Conservation (phyloP, 768 basidiomycete genomes). For the Lyophyllum atratum region DNA sequence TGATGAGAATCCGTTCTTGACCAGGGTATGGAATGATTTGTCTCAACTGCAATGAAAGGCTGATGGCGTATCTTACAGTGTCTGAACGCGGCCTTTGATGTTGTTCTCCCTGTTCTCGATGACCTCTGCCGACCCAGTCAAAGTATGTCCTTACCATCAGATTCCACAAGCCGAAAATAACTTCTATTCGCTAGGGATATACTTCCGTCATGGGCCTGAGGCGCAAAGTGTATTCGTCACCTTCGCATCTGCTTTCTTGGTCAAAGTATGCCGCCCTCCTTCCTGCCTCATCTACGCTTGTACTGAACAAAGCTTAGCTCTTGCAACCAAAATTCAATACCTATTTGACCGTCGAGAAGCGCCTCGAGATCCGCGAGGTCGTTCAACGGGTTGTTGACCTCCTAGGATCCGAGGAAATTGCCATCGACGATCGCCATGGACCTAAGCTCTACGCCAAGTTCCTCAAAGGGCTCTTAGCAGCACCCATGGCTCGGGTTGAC, state of each 20-base stretch:
- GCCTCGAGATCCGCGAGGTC: constrained; percentile 58
- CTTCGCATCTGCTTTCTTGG: constrained; percentile 80
- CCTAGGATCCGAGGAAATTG: constrained; percentile 67
- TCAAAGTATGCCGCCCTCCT: constrained; percentile 55
- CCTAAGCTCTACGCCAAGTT: constrained; percentile 82
- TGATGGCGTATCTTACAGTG: constrained; percentile 48
- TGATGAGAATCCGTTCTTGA: constrained; percentile 67
- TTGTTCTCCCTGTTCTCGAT: constrained; percentile 61
- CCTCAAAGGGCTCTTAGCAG: constrained; percentile 68
- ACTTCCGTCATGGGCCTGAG: constrained; percentile 75
- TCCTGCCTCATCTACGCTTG: not conserved
- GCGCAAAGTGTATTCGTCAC: constrained; percentile 79
- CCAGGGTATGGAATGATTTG: constrained; percentile 48
- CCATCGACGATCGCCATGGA: constrained; percentile 80
- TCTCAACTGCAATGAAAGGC: not conserved
- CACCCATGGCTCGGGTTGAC: constrained; percentile 48
- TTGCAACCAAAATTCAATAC: constrained; percentile 73
- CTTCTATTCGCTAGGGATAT: constrained; percentile 40
- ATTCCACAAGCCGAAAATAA: not conserved
- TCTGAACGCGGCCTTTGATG: constrained; percentile 63
- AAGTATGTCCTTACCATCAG: constrained; percentile 36
- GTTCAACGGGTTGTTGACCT: constrained; percentile 71
- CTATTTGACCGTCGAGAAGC: constrained; percentile 59
- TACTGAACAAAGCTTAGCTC: constrained; percentile 43
- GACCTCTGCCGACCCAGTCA: constrained; percentile 58